Percentiles rank a stretch among this genome's conserved stretches.
Evolutionary conservation across 2,329 filamentous ascomycete species (phyloP).

Genomic region (Beauveria asiatica): DNA sequence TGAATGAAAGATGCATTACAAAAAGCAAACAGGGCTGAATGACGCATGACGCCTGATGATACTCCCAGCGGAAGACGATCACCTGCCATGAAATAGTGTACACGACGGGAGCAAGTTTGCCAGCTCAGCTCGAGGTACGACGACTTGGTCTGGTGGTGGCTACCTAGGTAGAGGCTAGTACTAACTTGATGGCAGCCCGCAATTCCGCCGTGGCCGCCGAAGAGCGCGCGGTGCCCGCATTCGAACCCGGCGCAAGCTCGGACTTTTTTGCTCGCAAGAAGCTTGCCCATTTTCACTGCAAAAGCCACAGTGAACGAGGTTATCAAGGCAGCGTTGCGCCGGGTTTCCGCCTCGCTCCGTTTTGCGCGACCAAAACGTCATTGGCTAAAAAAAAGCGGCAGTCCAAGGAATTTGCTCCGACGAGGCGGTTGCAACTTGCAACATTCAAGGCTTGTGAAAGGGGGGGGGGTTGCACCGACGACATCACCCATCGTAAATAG

Average conservation of each 20-base stretch:
- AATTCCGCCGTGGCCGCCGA: not conserved
- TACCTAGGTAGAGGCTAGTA: too few relatives aligned
- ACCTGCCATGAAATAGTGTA: not conserved
- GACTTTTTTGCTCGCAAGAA: not conserved
- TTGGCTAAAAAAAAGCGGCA: too few relatives aligned
- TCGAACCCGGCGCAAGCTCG: not conserved
- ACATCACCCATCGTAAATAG: too few relatives aligned
- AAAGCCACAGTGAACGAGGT: not conserved
- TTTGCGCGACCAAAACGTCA: too few relatives aligned
- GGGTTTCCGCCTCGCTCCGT: not conserved
- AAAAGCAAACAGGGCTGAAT: not conserved
- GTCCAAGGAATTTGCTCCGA: too few relatives aligned
- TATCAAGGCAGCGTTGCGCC: not conserved
- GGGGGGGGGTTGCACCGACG: too few relatives aligned
- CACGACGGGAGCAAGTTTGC: not conserved
- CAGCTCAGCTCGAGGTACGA: not conserved
- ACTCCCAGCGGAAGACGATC: too few relatives aligned
- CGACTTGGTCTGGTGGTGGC: not conserved
- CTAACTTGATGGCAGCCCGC: not conserved
- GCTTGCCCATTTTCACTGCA: not conserved
- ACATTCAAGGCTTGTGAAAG: too few relatives aligned
- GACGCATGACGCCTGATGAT: not conserved
- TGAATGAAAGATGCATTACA: conserved; percentile 2
- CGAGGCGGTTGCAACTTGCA: too few relatives aligned
- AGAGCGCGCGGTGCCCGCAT: not conserved